phyloP scores from a whole-genome alignment of 1,139 yeast genomes.

The Starmera stellimalicola region DNA sequence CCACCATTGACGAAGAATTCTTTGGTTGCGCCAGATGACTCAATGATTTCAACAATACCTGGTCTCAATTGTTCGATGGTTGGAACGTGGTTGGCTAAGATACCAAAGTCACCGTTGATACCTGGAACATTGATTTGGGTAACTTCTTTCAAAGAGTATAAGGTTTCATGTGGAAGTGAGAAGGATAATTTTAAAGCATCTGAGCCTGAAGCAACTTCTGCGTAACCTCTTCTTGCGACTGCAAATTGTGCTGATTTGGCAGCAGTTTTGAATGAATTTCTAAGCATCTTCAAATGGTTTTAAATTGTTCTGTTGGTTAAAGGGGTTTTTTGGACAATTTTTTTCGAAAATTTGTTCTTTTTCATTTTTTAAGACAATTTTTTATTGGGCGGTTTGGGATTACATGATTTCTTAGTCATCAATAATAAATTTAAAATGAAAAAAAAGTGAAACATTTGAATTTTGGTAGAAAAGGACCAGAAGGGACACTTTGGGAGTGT shows the following conservation, averaged over 20 bases:
- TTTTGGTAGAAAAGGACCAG: no score
- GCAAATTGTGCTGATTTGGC: slow-evolving; percentile 51
- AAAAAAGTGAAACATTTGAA: no score
- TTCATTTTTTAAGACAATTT: slow-evolving; percentile 1
- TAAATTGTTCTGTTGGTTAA: not conserved
- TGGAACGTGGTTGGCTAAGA: slow-evolving; percentile 96
- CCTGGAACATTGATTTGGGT: slow-evolving; percentile 96
- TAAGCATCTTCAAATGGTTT: slow-evolving; percentile 40
- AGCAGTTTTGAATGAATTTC: slow-evolving; percentile 48
- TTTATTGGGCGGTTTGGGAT: slow-evolving; percentile 4
- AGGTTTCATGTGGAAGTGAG: slow-evolving; percentile 74
- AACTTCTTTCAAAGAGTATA: slow-evolving; percentile 27
- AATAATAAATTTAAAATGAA: no score
- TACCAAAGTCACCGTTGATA: slow-evolving; percentile 94
- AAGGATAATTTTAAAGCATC: slow-evolving; percentile 82
- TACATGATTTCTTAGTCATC: no score
- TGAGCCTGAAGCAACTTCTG: slow-evolving; percentile 69
- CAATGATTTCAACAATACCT: slow-evolving; percentile 89
- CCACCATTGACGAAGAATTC: slow-evolving; percentile 92
- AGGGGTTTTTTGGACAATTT: slow-evolving; percentile 5
- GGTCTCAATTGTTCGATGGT: slow-evolving; percentile 95
- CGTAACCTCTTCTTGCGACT: slow-evolving; percentile 72
- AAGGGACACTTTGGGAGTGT: no score
- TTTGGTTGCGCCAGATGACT: slow-evolving; percentile 66
- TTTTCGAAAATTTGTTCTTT: slow-evolving; percentile 1